These are phyloP conservation scores for Wickerhamiella brachini DNA, from an alignment of 805 yeast species.

Conservation along the genomic window DNA sequence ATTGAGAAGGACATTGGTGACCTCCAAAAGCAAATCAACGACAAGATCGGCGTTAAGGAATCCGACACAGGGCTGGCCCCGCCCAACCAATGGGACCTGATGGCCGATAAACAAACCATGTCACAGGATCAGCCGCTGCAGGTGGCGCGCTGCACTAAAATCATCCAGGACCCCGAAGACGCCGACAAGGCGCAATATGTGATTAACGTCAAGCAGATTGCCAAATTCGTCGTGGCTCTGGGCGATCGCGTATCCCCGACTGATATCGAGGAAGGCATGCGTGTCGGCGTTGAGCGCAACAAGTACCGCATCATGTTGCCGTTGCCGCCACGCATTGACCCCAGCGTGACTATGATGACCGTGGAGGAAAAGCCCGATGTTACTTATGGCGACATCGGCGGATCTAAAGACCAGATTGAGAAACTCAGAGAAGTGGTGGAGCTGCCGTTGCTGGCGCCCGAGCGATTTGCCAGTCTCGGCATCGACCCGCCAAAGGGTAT, in stretches of 20 bases:
- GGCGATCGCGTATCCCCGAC: constrained; percentile 98
- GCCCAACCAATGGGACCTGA: constrained; percentile 93
- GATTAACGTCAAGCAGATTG: constrained; percentile 93
- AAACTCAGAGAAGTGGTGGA: constrained; percentile 93
- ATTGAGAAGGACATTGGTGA: constrained; percentile 79
- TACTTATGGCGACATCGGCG: constrained; percentile 96
- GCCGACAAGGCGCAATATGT: constrained; percentile 87
- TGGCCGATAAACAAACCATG: constrained; percentile 90
- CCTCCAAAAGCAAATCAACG: constrained; percentile 78
- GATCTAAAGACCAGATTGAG: constrained; percentile 96
- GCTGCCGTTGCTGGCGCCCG: constrained; percentile 85
- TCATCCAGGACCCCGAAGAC: constrained; percentile 37
- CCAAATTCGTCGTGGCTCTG: constrained; percentile 90
- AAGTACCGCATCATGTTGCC: constrained; percentile 96
- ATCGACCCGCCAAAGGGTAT: constrained; percentile 99
- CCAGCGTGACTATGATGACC: constrained; percentile 98
- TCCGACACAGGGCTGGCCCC: constrained; percentile 97
- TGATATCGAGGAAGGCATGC: constrained; percentile 98
- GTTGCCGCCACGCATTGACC: constrained; percentile 94
- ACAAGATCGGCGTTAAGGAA: constrained; percentile 73
- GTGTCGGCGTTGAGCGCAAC: constrained; percentile 97
- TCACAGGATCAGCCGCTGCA: constrained; percentile 90
- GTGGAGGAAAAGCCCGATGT: constrained; percentile 99
- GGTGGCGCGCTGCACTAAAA: constrained; percentile 97
- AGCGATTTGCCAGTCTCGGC: constrained; percentile 90